Conservation (phyloP, 2,329 filamentous ascomycete genomes). For the Tolypocladium inflatum region DNA sequence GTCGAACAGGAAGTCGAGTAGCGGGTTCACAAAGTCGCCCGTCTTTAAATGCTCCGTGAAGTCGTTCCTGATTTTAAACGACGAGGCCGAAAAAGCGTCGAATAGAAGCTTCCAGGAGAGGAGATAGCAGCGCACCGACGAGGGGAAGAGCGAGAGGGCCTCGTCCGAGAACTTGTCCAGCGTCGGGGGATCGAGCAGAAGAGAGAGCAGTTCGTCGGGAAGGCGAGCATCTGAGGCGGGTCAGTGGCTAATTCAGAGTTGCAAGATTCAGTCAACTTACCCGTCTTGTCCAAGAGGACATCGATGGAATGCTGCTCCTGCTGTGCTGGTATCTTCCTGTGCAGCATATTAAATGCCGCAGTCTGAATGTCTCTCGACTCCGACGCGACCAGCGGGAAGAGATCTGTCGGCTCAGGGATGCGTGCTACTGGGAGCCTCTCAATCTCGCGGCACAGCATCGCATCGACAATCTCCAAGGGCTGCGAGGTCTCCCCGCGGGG, state of each 20-base stretch:
- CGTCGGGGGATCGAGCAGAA: conserved; percentile 70
- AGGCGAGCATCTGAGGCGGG: conserved; percentile 48
- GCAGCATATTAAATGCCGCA: conserved; percentile 71
- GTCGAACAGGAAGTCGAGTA: conserved; percentile 76
- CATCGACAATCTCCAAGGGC: conserved; percentile 66
- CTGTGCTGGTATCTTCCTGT: conserved; percentile 64
- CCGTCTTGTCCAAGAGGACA: conserved; percentile 57
- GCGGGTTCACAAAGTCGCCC: conserved; percentile 54
- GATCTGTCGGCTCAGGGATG: conserved; percentile 53
- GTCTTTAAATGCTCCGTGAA: conserved; percentile 74
- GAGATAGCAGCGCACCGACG: conserved; percentile 67
- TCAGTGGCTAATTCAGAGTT: background rate
- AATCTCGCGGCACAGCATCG: conserved; percentile 61
- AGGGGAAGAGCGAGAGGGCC: conserved; percentile 58
- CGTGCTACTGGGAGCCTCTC: conserved; percentile 52
- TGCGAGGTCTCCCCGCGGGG: conserved; percentile 40
- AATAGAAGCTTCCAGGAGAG: conserved; percentile 86
- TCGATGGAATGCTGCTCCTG: conserved; percentile 82
- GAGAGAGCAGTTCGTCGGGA: conserved; percentile 74
- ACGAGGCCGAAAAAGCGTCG: conserved; percentile 69
- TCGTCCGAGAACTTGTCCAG: conserved; percentile 58
- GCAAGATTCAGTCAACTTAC: conserved; percentile 17
- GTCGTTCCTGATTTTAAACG: conserved; percentile 71
- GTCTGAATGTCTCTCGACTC: conserved; percentile 68
- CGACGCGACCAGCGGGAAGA: conserved; percentile 70